Evolutionary conservation across 495 filamentous ascomycete genomes (phyloP), one percentile per base, ranked within the genome.

Genomic region (Xylona heveae): DNA sequence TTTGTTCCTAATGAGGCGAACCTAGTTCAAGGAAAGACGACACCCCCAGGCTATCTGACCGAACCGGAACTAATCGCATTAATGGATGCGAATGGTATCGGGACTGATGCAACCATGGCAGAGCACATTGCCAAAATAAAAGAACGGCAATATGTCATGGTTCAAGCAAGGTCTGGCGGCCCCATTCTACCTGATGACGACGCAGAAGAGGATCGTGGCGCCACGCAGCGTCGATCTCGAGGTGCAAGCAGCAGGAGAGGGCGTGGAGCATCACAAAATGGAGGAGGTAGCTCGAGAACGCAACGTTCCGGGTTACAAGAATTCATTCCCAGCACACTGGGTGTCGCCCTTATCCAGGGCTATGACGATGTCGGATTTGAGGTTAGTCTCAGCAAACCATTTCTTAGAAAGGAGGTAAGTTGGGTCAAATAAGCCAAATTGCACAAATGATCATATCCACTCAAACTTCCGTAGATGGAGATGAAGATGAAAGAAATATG

Each of bases 61-160:
- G 88, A 97, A 48, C 83, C 88, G 2, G 88, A 95, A 47, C 59
- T 97, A n/a, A 93, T 97, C 51, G 79, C 74, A 3, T 62, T 97
- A 15, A 97, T 97, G 88, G 90, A 97, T 54, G 85, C 79, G 10
- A 95, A 97, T 48, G 88, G 88, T 7, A 97, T 97, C 42, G 88
- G 88, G 10, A 97, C 88, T 3, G 88, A 97, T 54, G 88, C 88
- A 7, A 95, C 88, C 0, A 97, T 97, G 90, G 85, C 88, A 0
- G 88, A 97, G 41, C 88, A 97, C 48, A 95, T 97, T 45, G 68
- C 76, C 26, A 94, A 90, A 48, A 84, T 97, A 49, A 81, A 93
- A 50, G 71, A 84, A 24, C 59, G 88, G 19, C 57, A 79, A 29
- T 97, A 97, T 45, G 82, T 82, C 16, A 64, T 64, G 26, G 68